These are phyloP conservation scores for Pneumocystis sp. DNA, from an alignment of 1,139 yeast species.

Conservation along the genomic window DNA sequence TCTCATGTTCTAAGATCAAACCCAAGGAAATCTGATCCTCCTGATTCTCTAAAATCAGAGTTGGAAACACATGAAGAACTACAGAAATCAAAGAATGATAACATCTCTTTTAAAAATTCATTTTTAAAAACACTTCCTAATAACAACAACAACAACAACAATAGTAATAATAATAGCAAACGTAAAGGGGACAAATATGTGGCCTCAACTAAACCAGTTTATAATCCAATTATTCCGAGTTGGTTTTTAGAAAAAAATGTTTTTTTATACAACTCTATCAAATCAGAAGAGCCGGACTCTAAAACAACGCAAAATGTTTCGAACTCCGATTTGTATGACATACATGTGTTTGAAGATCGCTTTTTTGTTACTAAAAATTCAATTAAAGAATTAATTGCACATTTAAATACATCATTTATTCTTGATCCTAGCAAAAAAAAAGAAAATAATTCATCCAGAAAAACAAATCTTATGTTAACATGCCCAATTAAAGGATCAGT, in stretches of 20 bases:
- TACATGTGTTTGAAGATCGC: not conserved
- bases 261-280: not conserved
- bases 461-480: not conserved
- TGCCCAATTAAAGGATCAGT: not conserved
- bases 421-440: not conserved
- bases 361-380: not conserved
- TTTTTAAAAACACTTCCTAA: not conserved
- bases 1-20: not conserved
- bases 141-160: not conserved
- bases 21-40: not conserved
- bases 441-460: not conserved
- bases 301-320: not conserved
- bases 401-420: not conserved
- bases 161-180: not conserved
- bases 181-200: not conserved
- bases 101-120: not conserved
- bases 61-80: not conserved
- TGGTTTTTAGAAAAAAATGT: constrained; percentile 1
- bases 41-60: not conserved
- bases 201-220: not conserved
- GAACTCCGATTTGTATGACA: not conserved
- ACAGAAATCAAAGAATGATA: not conserved
- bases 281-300: not conserved
- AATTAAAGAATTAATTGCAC: not conserved
- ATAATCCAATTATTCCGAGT: not conserved